Evolutionary conservation across 331 rosid species (phyloP), one percentile per base, ranked within the genome.

Genomic region (Acacia concinna): DNA sequence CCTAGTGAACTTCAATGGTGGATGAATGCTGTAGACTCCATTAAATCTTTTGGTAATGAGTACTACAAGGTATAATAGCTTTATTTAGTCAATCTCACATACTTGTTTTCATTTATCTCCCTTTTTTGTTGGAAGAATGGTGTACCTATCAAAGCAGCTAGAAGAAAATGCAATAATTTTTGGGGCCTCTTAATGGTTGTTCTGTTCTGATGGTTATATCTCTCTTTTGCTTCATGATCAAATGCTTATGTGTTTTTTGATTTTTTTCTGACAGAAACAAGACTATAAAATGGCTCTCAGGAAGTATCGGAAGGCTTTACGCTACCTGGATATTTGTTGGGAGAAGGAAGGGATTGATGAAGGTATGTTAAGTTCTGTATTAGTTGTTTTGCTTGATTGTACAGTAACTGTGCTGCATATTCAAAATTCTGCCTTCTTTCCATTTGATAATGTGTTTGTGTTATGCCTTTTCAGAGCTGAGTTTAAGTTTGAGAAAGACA

Each of bases 1-100:
- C 65, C 97, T 18, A 66, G 49, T 71, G 98, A 91, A 43, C 91
- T 94, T 80, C 81, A 86, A 13, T 94, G 98, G 98, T 94, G 97
- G 98, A 85, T 84, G 85, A 83, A 74, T 54, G 84, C 97, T 52
- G 97, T 91, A 12, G 91, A 92, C 82, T 84, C 90, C 37, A 79
- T 92, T 32, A 94, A 94, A 87, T 59, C 79, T 73, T 89, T 94
- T 64, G 98, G 98, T 34, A 94, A 94, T 56, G 96, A 88, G 23
- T 60, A 66, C 80, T 92, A 75, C 89, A 94, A 89, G 97, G 98
- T 94, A 85, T 35, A 38, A 49, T 9, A 34, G 79, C 88, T n/a
- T 59, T 11, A 6, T 46, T 71, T 44, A 27, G 62, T 14, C 70
- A 72, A 74, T 41, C 71, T 54, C 41, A 44, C 44, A 6, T 57